Conservation (phyloP, 164 flowering plant species). For the Nymphaea colorata region DNA sequence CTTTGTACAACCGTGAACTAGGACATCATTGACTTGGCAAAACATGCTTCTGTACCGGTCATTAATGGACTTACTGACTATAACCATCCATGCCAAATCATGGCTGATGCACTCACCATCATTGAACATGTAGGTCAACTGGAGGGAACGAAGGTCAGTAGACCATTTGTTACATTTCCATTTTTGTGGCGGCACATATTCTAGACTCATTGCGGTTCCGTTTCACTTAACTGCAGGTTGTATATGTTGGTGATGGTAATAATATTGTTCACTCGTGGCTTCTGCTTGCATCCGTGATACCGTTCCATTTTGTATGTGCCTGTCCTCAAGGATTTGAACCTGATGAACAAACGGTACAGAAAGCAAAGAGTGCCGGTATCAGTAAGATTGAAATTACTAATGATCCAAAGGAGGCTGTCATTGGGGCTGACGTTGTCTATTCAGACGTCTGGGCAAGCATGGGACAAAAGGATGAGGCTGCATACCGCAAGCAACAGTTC, state of each 20-base stretch:
- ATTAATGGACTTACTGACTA: slow-evolving; percentile 95
- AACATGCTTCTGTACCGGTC: slow-evolving; percentile 75
- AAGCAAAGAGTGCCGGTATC: slow-evolving; percentile 65
- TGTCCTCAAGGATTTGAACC: slow-evolving; percentile 96
- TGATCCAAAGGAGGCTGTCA: slow-evolving; percentile 89
- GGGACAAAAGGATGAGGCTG: slow-evolving; percentile 98
- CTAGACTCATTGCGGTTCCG: not conserved
- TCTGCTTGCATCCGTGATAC: slow-evolving; percentile 61
- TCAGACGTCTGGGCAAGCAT: slow-evolving; percentile 99
- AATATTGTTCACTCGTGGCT: slow-evolving; percentile 95
- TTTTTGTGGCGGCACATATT: not conserved
- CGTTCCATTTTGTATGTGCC: slow-evolving; percentile 91
- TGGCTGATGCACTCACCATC: slow-evolving; percentile 98
- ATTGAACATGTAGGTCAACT: slow-evolving; percentile 82
- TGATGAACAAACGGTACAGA: slow-evolving; percentile 58
- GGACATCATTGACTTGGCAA: slow-evolving; percentile 91
- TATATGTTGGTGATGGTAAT: slow-evolving; percentile 97
- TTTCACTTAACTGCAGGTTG: slow-evolving; percentile 43
- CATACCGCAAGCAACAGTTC: slow-evolving; percentile 67
- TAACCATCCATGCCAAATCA: slow-evolving; percentile 94
- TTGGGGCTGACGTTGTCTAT: slow-evolving; percentile 91
- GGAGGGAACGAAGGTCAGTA: slow-evolving; percentile 82
- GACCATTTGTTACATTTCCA: not conserved
- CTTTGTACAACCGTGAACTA: slow-evolving; percentile 12
- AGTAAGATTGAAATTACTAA: slow-evolving; percentile 85